Evolutionary conservation across 768 basidiomycete genomes (phyloP).

Genomic region (Scleroderma bovista): DNA sequence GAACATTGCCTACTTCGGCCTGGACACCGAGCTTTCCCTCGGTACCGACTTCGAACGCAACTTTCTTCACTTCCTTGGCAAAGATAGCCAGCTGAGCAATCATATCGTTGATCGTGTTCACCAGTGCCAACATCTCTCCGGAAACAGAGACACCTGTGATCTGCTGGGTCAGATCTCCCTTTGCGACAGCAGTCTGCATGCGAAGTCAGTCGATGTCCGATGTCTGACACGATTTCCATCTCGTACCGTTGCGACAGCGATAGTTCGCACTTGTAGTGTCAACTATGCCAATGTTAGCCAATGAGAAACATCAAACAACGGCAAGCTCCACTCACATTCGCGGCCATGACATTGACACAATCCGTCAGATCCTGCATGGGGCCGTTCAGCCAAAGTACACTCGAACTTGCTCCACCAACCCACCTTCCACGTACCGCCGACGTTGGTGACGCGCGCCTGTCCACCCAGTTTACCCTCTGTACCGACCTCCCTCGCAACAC

Average conservation of each 20-base stretch:
- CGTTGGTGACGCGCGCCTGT: conserved; percentile 88
- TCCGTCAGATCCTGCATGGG: conserved; percentile 71
- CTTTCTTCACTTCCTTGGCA: conserved; percentile 84
- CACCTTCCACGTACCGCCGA: conserved; percentile 94
- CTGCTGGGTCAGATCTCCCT: conserved; percentile 91
- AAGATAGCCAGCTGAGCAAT: conserved; percentile 65
- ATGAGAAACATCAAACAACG: not conserved
- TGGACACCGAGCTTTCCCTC: conserved; percentile 98
- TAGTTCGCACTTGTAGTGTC: conserved; percentile 89
- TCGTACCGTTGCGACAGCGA: conserved; percentile 85
- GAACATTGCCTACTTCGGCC: conserved; percentile 93
- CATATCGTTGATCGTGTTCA: conserved; percentile 96
- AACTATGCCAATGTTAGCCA: conserved; percentile 42
- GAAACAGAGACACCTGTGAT: conserved; percentile 88
- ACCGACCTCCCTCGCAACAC: conserved; percentile 95
- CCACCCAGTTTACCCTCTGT: conserved; percentile 95
- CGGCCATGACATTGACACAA: conserved; percentile 94
- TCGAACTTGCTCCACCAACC: not conserved
- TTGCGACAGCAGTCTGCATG: conserved; percentile 79
- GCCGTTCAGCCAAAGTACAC: not conserved
- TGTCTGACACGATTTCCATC: not conserved
- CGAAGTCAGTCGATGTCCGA: conserved; percentile 1
- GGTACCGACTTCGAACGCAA: conserved; percentile 95
- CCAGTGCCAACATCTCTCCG: conserved; percentile 93
- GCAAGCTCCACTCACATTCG: conserved; percentile 59